These are phyloP conservation scores for Talaromyces funiculosus DNA, from an alignment of 2,329 filamentous ascomycete species.

Conservation along the genomic window DNA sequence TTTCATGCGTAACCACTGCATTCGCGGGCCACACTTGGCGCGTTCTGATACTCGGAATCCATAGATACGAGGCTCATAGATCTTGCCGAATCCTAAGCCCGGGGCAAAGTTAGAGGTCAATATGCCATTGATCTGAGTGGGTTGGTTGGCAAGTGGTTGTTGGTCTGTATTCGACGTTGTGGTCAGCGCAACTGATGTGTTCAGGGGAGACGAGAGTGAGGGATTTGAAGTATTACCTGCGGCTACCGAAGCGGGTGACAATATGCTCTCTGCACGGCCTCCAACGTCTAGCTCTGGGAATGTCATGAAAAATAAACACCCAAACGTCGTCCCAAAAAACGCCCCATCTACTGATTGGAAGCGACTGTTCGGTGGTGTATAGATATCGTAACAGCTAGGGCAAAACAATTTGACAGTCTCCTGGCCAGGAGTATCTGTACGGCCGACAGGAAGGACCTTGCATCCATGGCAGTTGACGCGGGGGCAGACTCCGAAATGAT, in stretches of 20 bases:
- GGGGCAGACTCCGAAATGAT: constrained; percentile 95
- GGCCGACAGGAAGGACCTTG: constrained; percentile 84
- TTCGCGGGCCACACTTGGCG: constrained; percentile 81
- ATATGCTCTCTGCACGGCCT: constrained; percentile 54
- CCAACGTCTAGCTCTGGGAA: constrained; percentile 90
- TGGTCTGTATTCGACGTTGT: constrained; percentile 27
- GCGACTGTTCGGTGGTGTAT: constrained; percentile 92
- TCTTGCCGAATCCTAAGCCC: constrained; percentile 71
- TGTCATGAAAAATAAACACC: constrained; percentile 94
- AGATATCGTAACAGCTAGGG: constrained; percentile 92
- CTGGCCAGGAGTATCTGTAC: constrained; percentile 90
- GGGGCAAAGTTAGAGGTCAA: constrained; percentile 82
- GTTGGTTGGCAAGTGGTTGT: constrained; percentile 40
- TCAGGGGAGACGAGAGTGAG: constrained; percentile 30
- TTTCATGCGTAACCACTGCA: constrained; percentile 91
- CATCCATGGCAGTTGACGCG: constrained; percentile 86
- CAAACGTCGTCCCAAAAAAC: constrained; percentile 97
- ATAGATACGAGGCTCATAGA: constrained; percentile 95
- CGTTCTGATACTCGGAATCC: constrained; percentile 92
- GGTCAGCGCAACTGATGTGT: constrained; percentile 20
- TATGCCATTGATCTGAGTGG: constrained; percentile 71
- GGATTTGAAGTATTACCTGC: constrained; percentile 16
- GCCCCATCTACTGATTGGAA: constrained; percentile 97
- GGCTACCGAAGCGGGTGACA: constrained; percentile 24
- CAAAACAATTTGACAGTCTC: constrained; percentile 99